Percentiles rank a stretch among this genome's conserved stretches.
Conservation (phyloP, 345 rosid genomes). For the Aegle marmelos region DNA sequence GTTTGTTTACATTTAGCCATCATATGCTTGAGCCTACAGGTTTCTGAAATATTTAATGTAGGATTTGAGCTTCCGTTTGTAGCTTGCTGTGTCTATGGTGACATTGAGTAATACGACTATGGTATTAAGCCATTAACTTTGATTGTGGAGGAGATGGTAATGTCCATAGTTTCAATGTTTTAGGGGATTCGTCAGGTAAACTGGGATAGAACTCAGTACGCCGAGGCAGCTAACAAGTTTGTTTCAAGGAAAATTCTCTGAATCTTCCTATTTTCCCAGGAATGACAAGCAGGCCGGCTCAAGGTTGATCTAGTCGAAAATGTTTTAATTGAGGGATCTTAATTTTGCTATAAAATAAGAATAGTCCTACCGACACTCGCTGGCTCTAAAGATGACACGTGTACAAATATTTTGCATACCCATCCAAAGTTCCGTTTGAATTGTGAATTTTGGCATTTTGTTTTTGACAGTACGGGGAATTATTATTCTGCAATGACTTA, state of each 20-base stretch:
- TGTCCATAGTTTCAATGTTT: slow-evolving; percentile 15
- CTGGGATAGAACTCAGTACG: slow-evolving; percentile 39
- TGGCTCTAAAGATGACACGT: no score
- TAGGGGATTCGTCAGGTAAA: slow-evolving; percentile 20
- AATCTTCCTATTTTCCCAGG: slow-evolving; percentile 23
- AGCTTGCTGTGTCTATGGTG: slow-evolving; percentile 39
- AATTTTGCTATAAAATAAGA: no score
- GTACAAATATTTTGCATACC: no score
- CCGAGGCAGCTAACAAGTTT: slow-evolving; percentile 35
- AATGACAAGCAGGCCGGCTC: slow-evolving; percentile 17
- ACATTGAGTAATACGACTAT: slow-evolving; percentile 19
- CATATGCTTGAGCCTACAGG: no score
- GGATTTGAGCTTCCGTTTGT: slow-evolving; percentile 29
- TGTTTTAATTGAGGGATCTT: no score
- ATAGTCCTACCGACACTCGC: no score
- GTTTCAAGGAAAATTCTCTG: slow-evolving; percentile 32
- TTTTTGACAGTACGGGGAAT: no score
- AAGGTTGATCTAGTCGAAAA: no score
- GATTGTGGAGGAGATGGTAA: slow-evolving; percentile 17
- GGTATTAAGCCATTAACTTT: background rate
- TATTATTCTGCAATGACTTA: no score
- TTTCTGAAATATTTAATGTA: background rate
- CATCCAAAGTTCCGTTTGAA: no score
- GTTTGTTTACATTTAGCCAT: no score
- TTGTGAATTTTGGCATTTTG: no score